These are phyloP conservation scores for Symbiodinium pilosum DNA, from an alignment of 73 alveolate genomes.

Conservation along the genomic window DNA sequence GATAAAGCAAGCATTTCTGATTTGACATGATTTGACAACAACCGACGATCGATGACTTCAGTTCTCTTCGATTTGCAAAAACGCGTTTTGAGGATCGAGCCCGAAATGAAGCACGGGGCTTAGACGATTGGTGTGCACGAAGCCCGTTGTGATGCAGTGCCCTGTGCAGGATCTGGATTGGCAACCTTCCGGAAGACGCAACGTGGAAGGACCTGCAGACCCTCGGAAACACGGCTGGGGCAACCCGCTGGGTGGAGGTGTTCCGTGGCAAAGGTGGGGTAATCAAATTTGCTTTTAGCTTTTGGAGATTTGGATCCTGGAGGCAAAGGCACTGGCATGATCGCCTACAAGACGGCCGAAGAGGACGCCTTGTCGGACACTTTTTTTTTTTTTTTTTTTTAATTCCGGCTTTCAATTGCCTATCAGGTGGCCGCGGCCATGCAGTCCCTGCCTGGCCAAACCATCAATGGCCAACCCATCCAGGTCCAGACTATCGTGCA, in stretches of 20 bases:
- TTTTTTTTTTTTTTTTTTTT: neutral
- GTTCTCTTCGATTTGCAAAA: neutral
- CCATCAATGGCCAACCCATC: slow-evolving; percentile 69
- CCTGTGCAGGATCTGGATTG: slow-evolving; percentile 81
- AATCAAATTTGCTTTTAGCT: neutral
- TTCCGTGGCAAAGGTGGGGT: slow-evolving; percentile 81
- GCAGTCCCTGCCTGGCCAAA: slow-evolving; percentile 67
- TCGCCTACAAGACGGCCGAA: slow-evolving; percentile 87
- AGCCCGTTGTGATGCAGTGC: neutral
- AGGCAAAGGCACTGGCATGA: slow-evolving; percentile 92
- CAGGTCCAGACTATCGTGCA: neutral
- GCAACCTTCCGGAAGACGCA: slow-evolving; percentile 81
- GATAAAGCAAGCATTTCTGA: too few species aligned
- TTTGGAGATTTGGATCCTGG: too few species aligned
- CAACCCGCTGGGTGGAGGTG: slow-evolving; percentile 86
- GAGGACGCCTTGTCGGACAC: neutral
- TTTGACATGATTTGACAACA: too few species aligned
- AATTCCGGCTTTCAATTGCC: neutral
- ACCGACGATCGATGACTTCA: too few species aligned
- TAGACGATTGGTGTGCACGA: neutral
- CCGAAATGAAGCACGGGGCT: neutral
- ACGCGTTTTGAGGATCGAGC: neutral
- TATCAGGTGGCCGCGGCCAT: slow-evolving; percentile 51
- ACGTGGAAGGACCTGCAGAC: slow-evolving; percentile 90
- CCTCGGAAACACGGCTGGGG: slow-evolving; percentile 66